Percentiles rank a stretch among this genome's conserved stretches.
phyloP scores from a whole-genome alignment of 441 rosid genomes.

The Croton setiger region DNA sequence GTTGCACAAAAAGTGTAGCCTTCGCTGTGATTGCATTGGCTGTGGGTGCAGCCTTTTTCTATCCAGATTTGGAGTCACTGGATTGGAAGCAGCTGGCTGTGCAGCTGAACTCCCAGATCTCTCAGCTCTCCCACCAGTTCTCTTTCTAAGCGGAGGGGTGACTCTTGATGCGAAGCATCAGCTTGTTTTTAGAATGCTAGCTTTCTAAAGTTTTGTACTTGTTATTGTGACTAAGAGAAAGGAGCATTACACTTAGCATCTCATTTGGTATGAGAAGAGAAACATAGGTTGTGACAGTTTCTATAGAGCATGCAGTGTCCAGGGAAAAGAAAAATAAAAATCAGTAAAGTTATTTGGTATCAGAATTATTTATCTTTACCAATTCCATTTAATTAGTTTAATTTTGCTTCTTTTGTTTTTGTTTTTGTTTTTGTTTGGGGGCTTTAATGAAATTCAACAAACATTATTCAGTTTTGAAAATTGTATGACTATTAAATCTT shows the following conservation, averaged over 20 bases:
- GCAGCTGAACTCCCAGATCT: conserved; percentile 27
- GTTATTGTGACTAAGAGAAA: conserved; percentile 16
- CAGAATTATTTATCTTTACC: neutral
- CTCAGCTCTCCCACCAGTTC: conserved; percentile 25
- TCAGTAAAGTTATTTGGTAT: neutral
- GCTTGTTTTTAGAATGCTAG: conserved; percentile 19
- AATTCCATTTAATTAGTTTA: neutral
- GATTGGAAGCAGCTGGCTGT: conserved; percentile 42
- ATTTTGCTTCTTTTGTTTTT: neutral
- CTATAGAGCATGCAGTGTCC: conserved; percentile 1
- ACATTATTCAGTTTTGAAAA: neutral
- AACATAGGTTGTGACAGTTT: conserved; percentile 2
- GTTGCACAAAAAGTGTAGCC: conserved; percentile 47
- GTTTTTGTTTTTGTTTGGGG: neutral
- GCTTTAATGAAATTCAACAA: neutral
- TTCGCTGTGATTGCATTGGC: conserved; percentile 37
- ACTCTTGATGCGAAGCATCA: conserved; percentile 29
- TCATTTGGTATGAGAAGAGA: conserved; percentile 7
- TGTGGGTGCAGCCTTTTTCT: conserved; percentile 43
- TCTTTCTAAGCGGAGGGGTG: conserved; percentile 10
- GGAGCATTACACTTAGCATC: conserved; percentile 15
- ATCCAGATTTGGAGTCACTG: conserved; percentile 35
- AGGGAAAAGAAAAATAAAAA: conserved; percentile 1
- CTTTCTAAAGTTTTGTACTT: conserved; percentile 25
- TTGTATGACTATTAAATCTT: no score